Conservation (phyloP, 495 filamentous ascomycete species). For the Aspergillus affinis region DNA sequence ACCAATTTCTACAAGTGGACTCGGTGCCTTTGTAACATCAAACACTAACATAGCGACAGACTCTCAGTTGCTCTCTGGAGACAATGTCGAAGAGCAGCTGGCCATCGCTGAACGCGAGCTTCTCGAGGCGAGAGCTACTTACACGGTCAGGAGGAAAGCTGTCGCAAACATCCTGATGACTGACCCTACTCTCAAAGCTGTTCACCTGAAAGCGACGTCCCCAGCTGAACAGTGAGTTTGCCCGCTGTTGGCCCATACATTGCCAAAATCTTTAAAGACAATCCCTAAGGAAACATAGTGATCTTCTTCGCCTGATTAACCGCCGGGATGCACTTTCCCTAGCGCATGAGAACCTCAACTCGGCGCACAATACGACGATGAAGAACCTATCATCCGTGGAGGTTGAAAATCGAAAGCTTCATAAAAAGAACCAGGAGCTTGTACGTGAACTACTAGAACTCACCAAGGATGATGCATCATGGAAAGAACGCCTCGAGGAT, state of each 20-base stretch:
- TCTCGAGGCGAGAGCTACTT: conserved; percentile 65
- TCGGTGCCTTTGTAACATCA: conserved; percentile 9
- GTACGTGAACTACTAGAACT: conserved; percentile 60
- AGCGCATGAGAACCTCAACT: conserved; percentile 55
- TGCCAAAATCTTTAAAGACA: background rate
- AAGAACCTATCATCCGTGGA: conserved; percentile 54
- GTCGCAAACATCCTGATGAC: conserved; percentile 63
- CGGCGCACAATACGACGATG: conserved; percentile 46
- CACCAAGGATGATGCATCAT: conserved; percentile 53
- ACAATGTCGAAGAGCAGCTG: conserved; percentile 51
- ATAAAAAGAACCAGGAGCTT: conserved; percentile 60
- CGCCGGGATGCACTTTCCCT: conserved; percentile 66
- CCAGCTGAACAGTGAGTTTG: conserved; percentile 62
- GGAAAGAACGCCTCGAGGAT: conserved; percentile 51
- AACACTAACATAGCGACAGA: conserved; percentile 21
- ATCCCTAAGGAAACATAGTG: conserved; percentile 42
- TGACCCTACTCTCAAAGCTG: conserved; percentile 72
- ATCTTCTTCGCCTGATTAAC: conserved; percentile 62
- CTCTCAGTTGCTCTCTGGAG: conserved; percentile 33
- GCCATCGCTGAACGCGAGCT: conserved; percentile 60
- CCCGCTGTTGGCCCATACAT: background rate
- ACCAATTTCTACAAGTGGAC: background rate
- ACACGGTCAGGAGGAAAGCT: conserved; percentile 65
- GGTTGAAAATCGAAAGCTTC: conserved; percentile 52
- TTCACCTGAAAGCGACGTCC: conserved; percentile 67